These are phyloP conservation scores for Lepidium aucheri DNA, from an alignment of 345 rosid species.

Conservation along the genomic window DNA sequence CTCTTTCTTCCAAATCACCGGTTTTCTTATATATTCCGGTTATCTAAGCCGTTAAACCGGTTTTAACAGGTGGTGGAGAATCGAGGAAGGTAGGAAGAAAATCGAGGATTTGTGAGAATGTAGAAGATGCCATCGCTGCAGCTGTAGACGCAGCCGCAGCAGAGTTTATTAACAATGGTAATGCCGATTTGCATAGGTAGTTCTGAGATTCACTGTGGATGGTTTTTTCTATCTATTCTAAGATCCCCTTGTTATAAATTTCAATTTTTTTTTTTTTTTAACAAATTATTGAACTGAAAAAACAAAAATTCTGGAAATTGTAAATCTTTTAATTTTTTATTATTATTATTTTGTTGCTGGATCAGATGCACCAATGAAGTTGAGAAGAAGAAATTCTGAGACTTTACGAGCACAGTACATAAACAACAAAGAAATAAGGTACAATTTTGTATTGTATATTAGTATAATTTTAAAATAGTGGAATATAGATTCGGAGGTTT, in stretches of 20 bases:
- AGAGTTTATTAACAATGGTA: conserved; percentile 25
- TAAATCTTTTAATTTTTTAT: not conserved
- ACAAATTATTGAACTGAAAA: not conserved
- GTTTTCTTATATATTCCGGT: conserved; percentile 1
- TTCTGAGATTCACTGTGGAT: conserved; percentile 16
- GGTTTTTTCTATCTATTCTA: not conserved
- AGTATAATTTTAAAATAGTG: not conserved
- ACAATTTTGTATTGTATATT: not conserved
- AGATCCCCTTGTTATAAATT: not conserved
- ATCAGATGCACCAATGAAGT: conserved; percentile 23
- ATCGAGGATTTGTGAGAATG: conserved; percentile 24
- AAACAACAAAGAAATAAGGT: conserved; percentile 34
- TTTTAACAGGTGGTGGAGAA: not conserved
- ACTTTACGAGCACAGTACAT: conserved; percentile 30
- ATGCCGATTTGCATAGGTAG: conserved; percentile 25
- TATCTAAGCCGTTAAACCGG: not conserved
- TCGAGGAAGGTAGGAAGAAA: not conserved
- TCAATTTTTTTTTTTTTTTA: too few species aligned
- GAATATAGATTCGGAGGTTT: not conserved
- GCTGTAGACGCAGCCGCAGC: conserved; percentile 23
- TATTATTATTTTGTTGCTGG: not conserved
- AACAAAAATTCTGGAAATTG: not conserved
- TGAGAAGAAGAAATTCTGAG: conserved; percentile 27
- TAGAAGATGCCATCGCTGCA: conserved; percentile 26
- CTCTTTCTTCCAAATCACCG: not conserved